Evolutionary conservation across 2,329 filamentous ascomycete species (phyloP), one percentile per base, ranked within the genome.

Genomic region (Zymoseptoria passerinii): DNA sequence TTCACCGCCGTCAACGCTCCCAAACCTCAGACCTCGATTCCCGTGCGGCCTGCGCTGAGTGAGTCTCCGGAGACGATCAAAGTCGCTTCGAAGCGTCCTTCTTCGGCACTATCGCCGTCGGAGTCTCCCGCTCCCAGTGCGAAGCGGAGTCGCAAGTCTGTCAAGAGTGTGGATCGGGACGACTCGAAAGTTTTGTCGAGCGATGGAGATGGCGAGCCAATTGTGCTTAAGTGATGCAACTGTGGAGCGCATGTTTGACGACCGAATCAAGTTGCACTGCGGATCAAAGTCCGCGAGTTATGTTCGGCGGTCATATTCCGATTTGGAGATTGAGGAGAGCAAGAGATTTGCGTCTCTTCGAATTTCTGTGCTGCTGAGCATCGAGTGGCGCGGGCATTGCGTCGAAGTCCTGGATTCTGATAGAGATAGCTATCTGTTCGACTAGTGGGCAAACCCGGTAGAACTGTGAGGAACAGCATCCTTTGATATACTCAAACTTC

Each of bases 51-150:
- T 48, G 44, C 29, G 28, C 40, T 3, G 27, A 52, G 8, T 55
- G 49, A 51, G 6, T 58, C 58, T 19, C 56, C 58, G 5, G 58
- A 60, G 20, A 58, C 60, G 10, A 62, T 55, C 50, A 55, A 20
- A 23, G 57, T 59, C 19, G 55, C 58, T 28, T 49, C 28, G 23
- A 58, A 48, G 44, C 52, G 29, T n/a, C 23, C 48, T 13, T 53
- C 57, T 18, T 49, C 20, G 28, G 27, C 49, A 4, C 20, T 16
- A 2, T 52, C 57, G 28, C 28, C 53, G 10, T 52, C 57, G n/a
- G 57, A 53, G 8, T 55, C 57, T 50, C 56, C 51, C 5, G 35
- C 35, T 16, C 35, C 35, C 16, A 44, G 35, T n/a, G 35, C 35
- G 35, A 44, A 44, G 35, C 35, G 35, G 10, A 44, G 10, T 44